A percentile compares a stretch with the other conserved stretches of the same genome.
Conservation (phyloP, 2,329 filamentous ascomycete species). For the Mollisia scopiformis region DNA sequence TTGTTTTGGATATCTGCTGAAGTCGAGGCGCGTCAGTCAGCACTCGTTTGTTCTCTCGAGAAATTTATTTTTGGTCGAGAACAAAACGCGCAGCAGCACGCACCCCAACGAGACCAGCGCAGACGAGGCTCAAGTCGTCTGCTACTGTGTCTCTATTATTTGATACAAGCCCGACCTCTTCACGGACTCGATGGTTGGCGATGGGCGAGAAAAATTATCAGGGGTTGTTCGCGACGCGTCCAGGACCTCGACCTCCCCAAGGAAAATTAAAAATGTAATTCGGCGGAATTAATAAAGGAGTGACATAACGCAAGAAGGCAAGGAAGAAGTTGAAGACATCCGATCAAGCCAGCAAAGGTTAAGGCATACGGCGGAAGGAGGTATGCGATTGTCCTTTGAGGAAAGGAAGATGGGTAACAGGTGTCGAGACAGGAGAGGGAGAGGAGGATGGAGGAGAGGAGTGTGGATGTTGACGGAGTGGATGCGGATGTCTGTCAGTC, state of each 20-base stretch:
- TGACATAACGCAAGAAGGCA: conserved; percentile 30
- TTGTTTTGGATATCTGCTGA: conserved; percentile 33
- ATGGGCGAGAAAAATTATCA: conserved; percentile 7
- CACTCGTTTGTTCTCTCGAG: conserved; percentile 1
- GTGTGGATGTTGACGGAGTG: neutral
- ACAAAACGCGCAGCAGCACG: too few relatives aligned
- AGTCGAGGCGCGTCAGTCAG: conserved; percentile 22
- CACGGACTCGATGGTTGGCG: conserved; percentile 11
- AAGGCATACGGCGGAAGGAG: conserved; percentile 20
- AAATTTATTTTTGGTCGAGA: too few relatives aligned
- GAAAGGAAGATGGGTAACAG: conserved; percentile 1
- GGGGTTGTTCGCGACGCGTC: conserved; percentile 23
- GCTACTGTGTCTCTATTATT: conserved; percentile 50
- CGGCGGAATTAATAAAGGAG: conserved; percentile 34
- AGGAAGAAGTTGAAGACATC: conserved; percentile 28
- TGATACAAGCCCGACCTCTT: conserved; percentile 15
- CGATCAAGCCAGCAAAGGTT: conserved; percentile 28
- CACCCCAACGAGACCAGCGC: conserved; percentile 56
- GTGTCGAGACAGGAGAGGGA: conserved; percentile 8
- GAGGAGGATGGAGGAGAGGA: neutral
- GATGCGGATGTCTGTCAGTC: too few relatives aligned
- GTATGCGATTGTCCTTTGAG: conserved; percentile 8
- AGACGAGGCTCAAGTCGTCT: conserved; percentile 62
- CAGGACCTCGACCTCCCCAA: conserved; percentile 16
- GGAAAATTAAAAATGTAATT: conserved; percentile 20